Conservation (phyloP, 768 basidiomycete genomes). For the Sarcomyxa edulis region DNA sequence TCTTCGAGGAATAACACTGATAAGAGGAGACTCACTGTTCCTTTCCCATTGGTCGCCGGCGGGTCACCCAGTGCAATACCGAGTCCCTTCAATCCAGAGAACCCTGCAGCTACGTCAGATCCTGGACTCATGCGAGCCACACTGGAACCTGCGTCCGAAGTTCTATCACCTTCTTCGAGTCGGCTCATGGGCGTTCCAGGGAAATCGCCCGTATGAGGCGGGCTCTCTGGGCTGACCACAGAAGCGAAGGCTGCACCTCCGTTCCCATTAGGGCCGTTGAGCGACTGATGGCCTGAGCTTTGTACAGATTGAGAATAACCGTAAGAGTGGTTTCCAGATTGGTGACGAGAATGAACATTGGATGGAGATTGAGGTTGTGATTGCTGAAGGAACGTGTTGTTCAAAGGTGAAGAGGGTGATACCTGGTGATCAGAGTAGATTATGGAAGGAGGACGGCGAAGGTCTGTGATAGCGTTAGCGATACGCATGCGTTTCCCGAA, state of each 20-base stretch:
- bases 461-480: conserved; percentile 86
- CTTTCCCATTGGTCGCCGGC: too few relatives aligned
- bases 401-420: conserved; percentile 20
- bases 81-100: background rate
- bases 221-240: conserved; percentile 23
- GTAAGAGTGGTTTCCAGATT: conserved; percentile 37
- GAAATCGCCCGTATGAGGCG: conserved; percentile 12
- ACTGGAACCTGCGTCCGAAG: background rate
- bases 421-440: conserved; percentile 42
- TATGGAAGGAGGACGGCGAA: conserved; percentile 68
- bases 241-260: conserved; percentile 8
- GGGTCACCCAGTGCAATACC: conserved; percentile 2
- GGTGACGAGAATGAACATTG: conserved; percentile 30
- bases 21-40: too few relatives aligned
- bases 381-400: conserved; percentile 15
- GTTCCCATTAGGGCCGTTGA: conserved; percentile 31
- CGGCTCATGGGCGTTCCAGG: too few relatives aligned
- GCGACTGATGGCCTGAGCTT: conserved; percentile 39
- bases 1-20: too few relatives aligned
- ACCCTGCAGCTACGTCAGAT: background rate
- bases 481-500: conserved; percentile 95
- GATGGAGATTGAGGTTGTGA: background rate
- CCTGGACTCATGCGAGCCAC: background rate
- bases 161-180: too few relatives aligned
- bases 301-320: conserved; percentile 21